These are phyloP conservation scores for Sporobolomyces phaffii DNA, from an alignment of 768 basidiomycete genomes.

Conservation along the genomic window DNA sequence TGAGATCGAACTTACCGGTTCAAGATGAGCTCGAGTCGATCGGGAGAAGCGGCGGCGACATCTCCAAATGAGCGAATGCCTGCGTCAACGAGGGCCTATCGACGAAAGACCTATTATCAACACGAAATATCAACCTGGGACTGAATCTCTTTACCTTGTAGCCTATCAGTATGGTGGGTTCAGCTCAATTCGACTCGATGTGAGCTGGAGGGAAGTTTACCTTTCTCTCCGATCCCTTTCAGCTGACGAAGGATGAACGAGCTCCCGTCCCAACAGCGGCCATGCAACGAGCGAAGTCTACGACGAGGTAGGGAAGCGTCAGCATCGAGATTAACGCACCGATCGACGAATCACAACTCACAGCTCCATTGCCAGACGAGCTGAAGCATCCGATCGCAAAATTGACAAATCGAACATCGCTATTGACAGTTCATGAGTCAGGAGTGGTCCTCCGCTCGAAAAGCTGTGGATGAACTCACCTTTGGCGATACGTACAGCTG, in stretches of 20 bases:
- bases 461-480: slow-evolving; percentile 50
- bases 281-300: slow-evolving; percentile 67
- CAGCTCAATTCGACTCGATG: too few species aligned
- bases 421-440: slow-evolving; percentile 43
- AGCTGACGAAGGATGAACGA: slow-evolving; percentile 79
- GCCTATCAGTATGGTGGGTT: not conserved
- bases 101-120: not conserved
- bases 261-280: slow-evolving; percentile 87
- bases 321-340: too few species aligned
- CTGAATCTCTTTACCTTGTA: slow-evolving; percentile 4
- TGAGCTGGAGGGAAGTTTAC: too few species aligned
- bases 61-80: slow-evolving; percentile 32
- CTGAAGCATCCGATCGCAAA: slow-evolving; percentile 60
- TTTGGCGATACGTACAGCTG: slow-evolving; percentile 67
- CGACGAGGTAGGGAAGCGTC: too few species aligned
- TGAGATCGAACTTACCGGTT: slow-evolving; percentile 16
- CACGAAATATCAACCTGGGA: too few species aligned
- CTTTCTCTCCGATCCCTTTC: slow-evolving; percentile 81
- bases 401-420: slow-evolving; percentile 73
- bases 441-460: too few species aligned
- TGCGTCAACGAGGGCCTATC: slow-evolving; percentile 21
- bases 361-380: slow-evolving; percentile 71
- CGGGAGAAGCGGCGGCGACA: slow-evolving; percentile 15
- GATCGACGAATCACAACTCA: slow-evolving; percentile 41
- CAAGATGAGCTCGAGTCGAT: slow-evolving; percentile 26